Percentiles rank a stretch among this genome's conserved stretches.
Evolutionary conservation across 1,139 yeast genomes (phyloP).

Genomic region (Blastobotrys illinoisensis): DNA sequence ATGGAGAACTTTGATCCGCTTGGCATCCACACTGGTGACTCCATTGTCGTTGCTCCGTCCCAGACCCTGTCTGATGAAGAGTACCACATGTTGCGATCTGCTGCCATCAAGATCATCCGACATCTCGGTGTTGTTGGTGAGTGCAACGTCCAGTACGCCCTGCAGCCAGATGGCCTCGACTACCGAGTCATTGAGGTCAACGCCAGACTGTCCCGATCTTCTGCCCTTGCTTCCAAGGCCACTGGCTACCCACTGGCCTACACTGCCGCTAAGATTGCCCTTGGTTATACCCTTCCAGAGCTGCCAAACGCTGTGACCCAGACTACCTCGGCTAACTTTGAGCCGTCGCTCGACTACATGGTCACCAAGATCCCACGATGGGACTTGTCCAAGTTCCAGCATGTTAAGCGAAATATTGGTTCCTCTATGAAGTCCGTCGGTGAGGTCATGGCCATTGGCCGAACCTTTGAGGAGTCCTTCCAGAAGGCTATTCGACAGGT

Average conservation of each 20-base stretch:
- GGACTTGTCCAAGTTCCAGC: constrained; percentile 94
- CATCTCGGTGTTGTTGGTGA: constrained; percentile 99
- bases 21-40: constrained; percentile 98
- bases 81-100: constrained; percentile 94
- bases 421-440: constrained; percentile 99
- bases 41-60: constrained; percentile 97
- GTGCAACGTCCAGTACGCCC: constrained; percentile 96
- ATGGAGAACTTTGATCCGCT: constrained; percentile 99
- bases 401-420: constrained; percentile 87
- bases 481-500: constrained; percentile 97
- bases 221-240: constrained; percentile 97
- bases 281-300: constrained; percentile 92
- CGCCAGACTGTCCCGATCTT: constrained; percentile 94
- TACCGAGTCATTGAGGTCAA: constrained; percentile 96
- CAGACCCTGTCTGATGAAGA: constrained; percentile 96
- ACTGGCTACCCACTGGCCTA: constrained; percentile 98
- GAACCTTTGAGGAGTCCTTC: constrained; percentile 95
- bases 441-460: constrained; percentile 98
- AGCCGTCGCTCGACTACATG: constrained; percentile 93
- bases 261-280: constrained; percentile 95
- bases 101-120: constrained; percentile 95
- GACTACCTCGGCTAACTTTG: constrained; percentile 93
- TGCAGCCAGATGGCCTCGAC: constrained; percentile 92
- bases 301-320: constrained; percentile 94
- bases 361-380: constrained; percentile 98